These are phyloP conservation scores for Rhizopus microsporus DNA, from an alignment of 371 early-diverging fungal species.

Conservation along the genomic window DNA sequence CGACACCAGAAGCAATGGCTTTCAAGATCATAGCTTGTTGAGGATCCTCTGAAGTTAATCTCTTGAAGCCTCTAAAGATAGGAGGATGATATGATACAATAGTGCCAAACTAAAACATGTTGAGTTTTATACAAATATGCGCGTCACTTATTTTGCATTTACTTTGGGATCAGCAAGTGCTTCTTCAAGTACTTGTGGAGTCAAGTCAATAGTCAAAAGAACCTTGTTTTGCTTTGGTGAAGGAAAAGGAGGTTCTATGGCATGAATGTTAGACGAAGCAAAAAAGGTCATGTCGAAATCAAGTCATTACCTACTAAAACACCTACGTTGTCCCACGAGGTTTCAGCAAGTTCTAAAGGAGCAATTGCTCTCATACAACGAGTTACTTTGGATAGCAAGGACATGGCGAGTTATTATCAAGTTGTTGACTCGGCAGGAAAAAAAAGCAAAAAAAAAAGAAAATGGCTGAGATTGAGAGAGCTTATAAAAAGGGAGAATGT, in stretches of 20 bases:
- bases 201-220: conserved; percentile 97
- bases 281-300: background rate
- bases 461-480: too few relatives aligned
- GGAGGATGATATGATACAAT: conserved; percentile 97
- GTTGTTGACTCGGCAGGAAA: background rate
- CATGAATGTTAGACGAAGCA: too few relatives aligned
- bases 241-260: conserved; percentile 73
- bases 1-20: conserved; percentile 84
- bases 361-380: conserved; percentile 82
- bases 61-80: conserved; percentile 88
- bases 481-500: background rate
- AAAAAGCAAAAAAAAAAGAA: background rate
- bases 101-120: conserved; percentile 67
- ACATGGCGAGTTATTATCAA: conserved; percentile 36
- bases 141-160: background rate
- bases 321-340: conserved; percentile 98
- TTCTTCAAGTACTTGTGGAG: conserved; percentile 87
- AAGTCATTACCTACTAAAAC: conserved; percentile 70
- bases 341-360: conserved; percentile 86
- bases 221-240: conserved; percentile 68
- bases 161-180: conserved; percentile 74
- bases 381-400: conserved; percentile 58
- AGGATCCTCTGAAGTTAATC: conserved; percentile 69
- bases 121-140: conserved; percentile 3
- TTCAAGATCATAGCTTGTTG: conserved; percentile 83